A percentile compares a stretch with the other conserved stretches of the same genome.
These are phyloP conservation scores for Aurinia saxatilis DNA, from an alignment of 345 rosid species.

Conservation along the genomic window DNA sequence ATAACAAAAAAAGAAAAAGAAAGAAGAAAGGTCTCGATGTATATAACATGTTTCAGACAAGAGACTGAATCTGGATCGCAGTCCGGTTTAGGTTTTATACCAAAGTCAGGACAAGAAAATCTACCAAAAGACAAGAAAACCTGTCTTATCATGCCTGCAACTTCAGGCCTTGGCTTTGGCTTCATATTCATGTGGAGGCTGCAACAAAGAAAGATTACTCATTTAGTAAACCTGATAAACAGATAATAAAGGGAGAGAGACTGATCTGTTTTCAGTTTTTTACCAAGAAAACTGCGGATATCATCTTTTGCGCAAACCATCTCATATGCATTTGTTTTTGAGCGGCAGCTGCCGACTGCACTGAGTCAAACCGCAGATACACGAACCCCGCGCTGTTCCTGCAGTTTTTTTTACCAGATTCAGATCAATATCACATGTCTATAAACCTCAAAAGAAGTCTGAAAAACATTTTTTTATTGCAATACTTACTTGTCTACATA, in stretches of 20 bases:
- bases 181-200: constrained; percentile 63
- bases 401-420: constrained; percentile 7
- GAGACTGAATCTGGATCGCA: constrained; percentile 9
- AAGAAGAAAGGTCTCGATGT: neutral
- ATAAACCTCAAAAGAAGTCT: neutral
- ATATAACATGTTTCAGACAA: constrained; percentile 12
- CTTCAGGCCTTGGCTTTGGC: constrained; percentile 44
- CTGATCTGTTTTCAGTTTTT: neutral
- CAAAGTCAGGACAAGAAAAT: constrained; percentile 19
- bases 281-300: constrained; percentile 83
- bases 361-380: constrained; percentile 59
- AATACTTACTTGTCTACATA: constrained; percentile 75
- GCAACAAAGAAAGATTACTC: constrained; percentile 5
- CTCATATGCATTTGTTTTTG: constrained; percentile 89
- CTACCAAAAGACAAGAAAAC: neutral
- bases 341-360: constrained; percentile 54
- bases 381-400: constrained; percentile 79
- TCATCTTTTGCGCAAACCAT: constrained; percentile 88
- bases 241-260: neutral
- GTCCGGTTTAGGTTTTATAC: constrained; percentile 7
- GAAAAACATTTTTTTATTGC: neutral
- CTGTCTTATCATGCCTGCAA: neutral
- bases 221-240: neutral
- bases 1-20: neutral
- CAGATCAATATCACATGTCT: constrained; percentile 9